Conservation (phyloP, 2,329 filamentous ascomycete species). For the Venturia effusa region DNA sequence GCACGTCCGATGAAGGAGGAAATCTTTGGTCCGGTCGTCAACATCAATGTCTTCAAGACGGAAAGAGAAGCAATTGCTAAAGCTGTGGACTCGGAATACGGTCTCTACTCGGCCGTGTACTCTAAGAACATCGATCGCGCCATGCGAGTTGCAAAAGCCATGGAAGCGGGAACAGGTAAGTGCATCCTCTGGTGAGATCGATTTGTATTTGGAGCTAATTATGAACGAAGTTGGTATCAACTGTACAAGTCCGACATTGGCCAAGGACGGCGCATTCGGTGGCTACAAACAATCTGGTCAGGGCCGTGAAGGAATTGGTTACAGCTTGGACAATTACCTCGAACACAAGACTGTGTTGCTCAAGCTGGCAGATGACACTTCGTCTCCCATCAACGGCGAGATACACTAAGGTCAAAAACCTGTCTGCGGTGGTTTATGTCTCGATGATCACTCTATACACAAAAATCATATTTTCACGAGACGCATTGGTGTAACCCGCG, state of each 20-base stretch:
- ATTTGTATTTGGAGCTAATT: background rate
- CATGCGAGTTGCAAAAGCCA: slow-evolving; percentile 19
- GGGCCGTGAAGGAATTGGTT: slow-evolving; percentile 21
- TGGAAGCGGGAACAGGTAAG: slow-evolving; percentile 20
- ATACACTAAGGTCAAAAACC: background rate
- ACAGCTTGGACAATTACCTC: slow-evolving; percentile 23
- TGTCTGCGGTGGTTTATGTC: background rate
- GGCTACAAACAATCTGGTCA: slow-evolving; percentile 23
- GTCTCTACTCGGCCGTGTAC: slow-evolving; percentile 16
- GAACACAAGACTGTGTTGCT: slow-evolving; percentile 23
- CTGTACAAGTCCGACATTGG: slow-evolving; percentile 5
- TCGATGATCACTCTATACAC: background rate
- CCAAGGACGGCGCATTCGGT: slow-evolving; percentile 20
- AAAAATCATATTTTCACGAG: too few species aligned
- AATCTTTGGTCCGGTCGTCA: slow-evolving; percentile 24
- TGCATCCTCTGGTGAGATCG: slow-evolving; percentile 18
- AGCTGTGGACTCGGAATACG: slow-evolving; percentile 23
- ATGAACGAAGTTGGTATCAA: slow-evolving; percentile 1
- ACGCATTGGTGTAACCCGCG: too few species aligned
- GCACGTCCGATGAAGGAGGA: slow-evolving; percentile 21
- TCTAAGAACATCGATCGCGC: slow-evolving; percentile 20
- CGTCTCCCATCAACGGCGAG: background rate
- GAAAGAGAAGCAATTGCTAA: slow-evolving; percentile 23
- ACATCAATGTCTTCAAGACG: slow-evolving; percentile 22
- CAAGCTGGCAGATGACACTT: slow-evolving; percentile 12